These are phyloP conservation scores for Flaveria linearis DNA, from an alignment of 129 eudicot species.

Conservation along the genomic window DNA sequence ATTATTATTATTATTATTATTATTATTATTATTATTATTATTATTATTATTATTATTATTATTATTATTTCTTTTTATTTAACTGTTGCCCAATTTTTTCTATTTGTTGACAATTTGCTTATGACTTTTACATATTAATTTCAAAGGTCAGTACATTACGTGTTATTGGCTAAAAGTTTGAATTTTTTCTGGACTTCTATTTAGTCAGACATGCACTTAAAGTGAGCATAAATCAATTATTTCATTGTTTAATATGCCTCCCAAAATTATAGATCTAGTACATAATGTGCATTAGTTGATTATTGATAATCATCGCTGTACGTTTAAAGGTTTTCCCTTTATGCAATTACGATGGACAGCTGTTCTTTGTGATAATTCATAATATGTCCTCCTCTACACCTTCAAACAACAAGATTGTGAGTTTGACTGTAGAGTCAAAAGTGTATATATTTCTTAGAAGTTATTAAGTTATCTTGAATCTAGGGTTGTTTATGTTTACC, in stretches of 20 bases:
- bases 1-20: no score
- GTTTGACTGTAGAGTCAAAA: slow-evolving; percentile 8
- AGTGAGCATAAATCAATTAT: slow-evolving; percentile 1
- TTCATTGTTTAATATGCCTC: not conserved
- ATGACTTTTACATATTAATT: not conserved
- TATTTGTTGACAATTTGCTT: no score
- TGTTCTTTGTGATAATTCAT: not conserved
- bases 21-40: no score
- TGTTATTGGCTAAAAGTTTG: not conserved
- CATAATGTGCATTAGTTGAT: not conserved
- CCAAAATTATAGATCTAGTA: not conserved
- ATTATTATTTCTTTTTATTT: not conserved
- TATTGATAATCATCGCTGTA: not conserved
- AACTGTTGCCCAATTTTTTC: no score
- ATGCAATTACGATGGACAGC: not conserved
- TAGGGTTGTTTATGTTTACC: not conserved
- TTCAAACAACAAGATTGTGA: not conserved
- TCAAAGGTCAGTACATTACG: not conserved
- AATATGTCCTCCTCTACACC: not conserved
- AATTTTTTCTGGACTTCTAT: not conserved
- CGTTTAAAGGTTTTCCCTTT: not conserved
- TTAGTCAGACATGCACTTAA: not conserved
- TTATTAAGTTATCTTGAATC: not conserved
- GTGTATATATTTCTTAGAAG: not conserved
- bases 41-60: no score